Conservation (phyloP, 2,329 filamentous ascomycete genomes). For the Trichothecium sympodiale region DNA sequence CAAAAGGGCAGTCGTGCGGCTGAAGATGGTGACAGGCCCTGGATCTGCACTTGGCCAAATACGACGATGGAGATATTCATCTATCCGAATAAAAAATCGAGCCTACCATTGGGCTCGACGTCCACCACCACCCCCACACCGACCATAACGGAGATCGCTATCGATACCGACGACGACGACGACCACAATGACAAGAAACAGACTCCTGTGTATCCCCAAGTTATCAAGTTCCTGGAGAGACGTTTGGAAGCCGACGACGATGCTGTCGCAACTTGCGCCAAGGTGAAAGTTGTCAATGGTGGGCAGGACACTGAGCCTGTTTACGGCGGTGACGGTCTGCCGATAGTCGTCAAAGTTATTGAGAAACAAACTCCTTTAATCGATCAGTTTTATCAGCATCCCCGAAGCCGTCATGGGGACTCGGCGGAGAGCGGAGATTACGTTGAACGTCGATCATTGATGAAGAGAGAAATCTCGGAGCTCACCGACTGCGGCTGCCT, state of each 20-base stretch:
- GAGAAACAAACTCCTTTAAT: slow-evolving; percentile 18
- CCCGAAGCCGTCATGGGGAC: slow-evolving; percentile 3
- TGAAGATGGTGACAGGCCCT: slow-evolving; percentile 38
- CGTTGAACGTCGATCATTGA: not conserved
- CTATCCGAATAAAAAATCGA: slow-evolving; percentile 41
- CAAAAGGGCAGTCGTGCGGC: slow-evolving; percentile 15
- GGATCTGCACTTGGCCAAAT: slow-evolving; percentile 48
- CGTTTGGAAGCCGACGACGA: slow-evolving; percentile 24
- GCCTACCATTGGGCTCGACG: slow-evolving; percentile 12
- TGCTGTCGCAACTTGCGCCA: slow-evolving; percentile 30
- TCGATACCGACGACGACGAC: slow-evolving; percentile 1
- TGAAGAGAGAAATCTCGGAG: slow-evolving; percentile 13
- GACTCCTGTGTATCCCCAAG: slow-evolving; percentile 32
- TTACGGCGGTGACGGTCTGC: slow-evolving; percentile 23
- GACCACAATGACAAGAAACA: slow-evolving; percentile 3
- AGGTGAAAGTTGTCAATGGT: slow-evolving; percentile 31
- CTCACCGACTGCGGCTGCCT: slow-evolving; percentile 42
- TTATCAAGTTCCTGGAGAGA: slow-evolving; percentile 44
- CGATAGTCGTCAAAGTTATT: slow-evolving; percentile 30
- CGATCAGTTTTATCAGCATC: slow-evolving; percentile 1
- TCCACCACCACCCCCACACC: slow-evolving; percentile 5
- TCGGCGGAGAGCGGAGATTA: not conserved
- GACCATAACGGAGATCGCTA: not conserved
- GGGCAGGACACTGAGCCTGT: slow-evolving; percentile 24
- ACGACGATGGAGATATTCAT: slow-evolving; percentile 46